Base-by-base conservation (phyloP, 805 yeast genomes). In the Starmerella potacharoeniae region DNA sequence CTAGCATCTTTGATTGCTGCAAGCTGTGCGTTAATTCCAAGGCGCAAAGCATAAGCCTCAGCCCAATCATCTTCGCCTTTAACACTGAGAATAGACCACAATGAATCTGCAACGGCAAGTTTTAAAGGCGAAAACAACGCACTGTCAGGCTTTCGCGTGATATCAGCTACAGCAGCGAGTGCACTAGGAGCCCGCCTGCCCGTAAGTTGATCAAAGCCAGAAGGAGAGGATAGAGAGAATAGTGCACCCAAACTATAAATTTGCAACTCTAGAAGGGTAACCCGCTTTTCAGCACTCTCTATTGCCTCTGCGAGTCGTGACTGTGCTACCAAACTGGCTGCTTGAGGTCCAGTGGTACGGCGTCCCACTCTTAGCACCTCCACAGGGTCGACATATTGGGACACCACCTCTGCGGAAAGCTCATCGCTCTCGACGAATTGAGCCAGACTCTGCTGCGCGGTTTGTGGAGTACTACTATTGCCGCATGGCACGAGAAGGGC, bases 161-260 rank as follows among this genome's bases (percentile, higher is more conserved):
- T 16, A 16, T 55, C 60, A 9, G 53, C 17, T 0, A 57, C 16
- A 16, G 51, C 52, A 9, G 29, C 9, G 2, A 57, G 34, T 1
- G 58, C 58, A 6, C 47, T 47, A 4, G 60, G 60, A 2, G 55
- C 55, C 3, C 54, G 52, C 4, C 13, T 16, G 13, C 22, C 6
- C 1, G 55, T 37, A 2, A 51, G 48, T 6, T 31, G 16, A 5
- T 51, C 39, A 34, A 51, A 55, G 16, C 54, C 60, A 2, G 3
- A 8, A 7, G 48, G 37, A 5, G 37, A 36, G 6, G 51, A 4
- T n/a, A 55, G 30, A 31, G 53, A 29, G n/a, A 55, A 22, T 2
- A 57, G 50, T 1, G 56, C 46, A 9, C 53, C 31, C n/a, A 52
- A 40, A 13, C 49, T 33, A 29, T 44, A 56, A 6, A 33, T 17